These are phyloP conservation scores for Chaetomidium leptoderma DNA, from an alignment of 495 filamentous ascomycete species.

Conservation along the genomic window DNA sequence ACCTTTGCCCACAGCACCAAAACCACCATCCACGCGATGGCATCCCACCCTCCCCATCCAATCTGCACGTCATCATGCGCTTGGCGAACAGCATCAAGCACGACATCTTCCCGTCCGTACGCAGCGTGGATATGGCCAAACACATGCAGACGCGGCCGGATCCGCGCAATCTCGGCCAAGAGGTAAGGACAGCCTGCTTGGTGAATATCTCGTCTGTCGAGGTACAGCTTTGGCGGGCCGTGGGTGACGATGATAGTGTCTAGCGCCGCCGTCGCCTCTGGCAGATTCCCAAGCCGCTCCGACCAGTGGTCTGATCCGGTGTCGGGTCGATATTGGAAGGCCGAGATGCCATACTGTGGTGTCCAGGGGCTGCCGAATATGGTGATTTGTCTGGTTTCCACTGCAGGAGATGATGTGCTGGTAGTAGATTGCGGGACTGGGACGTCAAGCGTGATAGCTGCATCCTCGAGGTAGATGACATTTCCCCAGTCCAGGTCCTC, in stretches of 20 bases:
- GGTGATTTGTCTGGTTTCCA: not conserved
- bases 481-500: slow-evolving; percentile 7
- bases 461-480: slow-evolving; percentile 13
- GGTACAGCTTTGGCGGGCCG: slow-evolving; percentile 5
- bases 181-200: slow-evolving; percentile 9
- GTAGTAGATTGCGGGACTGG: not conserved
- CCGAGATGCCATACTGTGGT: slow-evolving; percentile 8
- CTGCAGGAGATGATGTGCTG: not conserved
- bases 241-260: not conserved
- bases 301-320: not conserved
- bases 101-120: slow-evolving; percentile 2
- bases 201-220: slow-evolving; percentile 10
- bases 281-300: not conserved
- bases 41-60: slow-evolving; percentile 5
- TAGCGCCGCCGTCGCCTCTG: not conserved
- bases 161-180: not conserved
- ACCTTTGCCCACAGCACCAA: slow-evolving; percentile 2
- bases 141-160: slow-evolving; percentile 13
- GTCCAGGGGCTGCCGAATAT: slow-evolving; percentile 17
- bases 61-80: slow-evolving; percentile 8
- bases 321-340: slow-evolving; percentile 5
- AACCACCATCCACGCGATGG: not conserved
- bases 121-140: slow-evolving; percentile 12
- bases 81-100: not conserved
- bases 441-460: slow-evolving; percentile 4